phyloP scores from a whole-genome alignment of 352 stramenopile species.

The Globisporangium parvum region DNA sequence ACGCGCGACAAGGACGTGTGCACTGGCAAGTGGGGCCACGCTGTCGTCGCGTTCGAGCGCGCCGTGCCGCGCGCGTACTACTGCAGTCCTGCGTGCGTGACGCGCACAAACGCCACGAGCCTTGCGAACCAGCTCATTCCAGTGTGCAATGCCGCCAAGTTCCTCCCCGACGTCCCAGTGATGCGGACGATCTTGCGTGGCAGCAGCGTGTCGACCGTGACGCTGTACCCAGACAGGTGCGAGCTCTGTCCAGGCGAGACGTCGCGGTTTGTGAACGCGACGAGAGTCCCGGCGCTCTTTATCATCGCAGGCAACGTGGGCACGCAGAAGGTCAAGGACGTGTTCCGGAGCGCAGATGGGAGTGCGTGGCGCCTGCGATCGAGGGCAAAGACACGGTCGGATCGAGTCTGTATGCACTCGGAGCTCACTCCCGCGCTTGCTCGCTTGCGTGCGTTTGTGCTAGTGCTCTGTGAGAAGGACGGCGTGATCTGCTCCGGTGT shows the following conservation, averaged over 20 bases:
- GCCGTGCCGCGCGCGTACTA: conserved; percentile 45
- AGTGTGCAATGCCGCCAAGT: conserved; percentile 35
- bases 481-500: conserved; percentile 60
- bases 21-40: conserved; percentile 70
- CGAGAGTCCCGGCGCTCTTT: conserved; percentile 47
- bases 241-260: conserved; percentile 39
- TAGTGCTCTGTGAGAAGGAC: conserved; percentile 72
- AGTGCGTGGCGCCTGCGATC: conserved; percentile 31
- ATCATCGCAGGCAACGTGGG: conserved; percentile 67
- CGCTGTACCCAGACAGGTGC: conserved; percentile 66
- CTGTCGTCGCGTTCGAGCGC: conserved; percentile 46
- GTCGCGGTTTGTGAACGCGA: conserved; percentile 46
- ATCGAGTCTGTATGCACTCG: background rate
- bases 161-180: conserved; percentile 27
- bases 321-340: conserved; percentile 69
- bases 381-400: background rate
- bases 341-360: conserved; percentile 57
- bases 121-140: conserved; percentile 56
- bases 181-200: conserved; percentile 34
- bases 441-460: background rate
- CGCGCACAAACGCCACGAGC: conserved; percentile 34
- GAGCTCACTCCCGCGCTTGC: background rate
- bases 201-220: conserved; percentile 44
- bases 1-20: conserved; percentile 40
- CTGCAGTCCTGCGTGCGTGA: conserved; percentile 46